Conservation (phyloP, 139 green algal genomes). For the Coccomyxa sp. region DNA sequence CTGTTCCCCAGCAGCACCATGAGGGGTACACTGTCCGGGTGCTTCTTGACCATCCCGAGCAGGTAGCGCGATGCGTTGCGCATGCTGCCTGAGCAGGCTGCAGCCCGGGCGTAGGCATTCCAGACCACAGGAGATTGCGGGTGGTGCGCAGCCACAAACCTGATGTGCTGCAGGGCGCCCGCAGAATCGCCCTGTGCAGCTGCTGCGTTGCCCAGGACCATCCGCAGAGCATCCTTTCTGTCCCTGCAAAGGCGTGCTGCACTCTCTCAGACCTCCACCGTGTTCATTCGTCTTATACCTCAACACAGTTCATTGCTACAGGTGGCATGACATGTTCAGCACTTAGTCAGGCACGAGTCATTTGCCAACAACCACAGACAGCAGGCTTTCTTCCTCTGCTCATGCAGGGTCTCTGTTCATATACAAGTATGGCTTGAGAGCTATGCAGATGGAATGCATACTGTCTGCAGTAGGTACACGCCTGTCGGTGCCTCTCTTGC, state of each 20-base stretch:
- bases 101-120: constrained; percentile 47
- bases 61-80: constrained; percentile 32
- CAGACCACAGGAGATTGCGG: constrained; percentile 42
- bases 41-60: constrained; percentile 15
- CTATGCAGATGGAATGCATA: constrained; percentile 2
- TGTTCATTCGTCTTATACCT: no score
- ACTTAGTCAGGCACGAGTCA: no score
- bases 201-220: constrained; percentile 26
- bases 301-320: no score
- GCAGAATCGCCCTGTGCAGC: constrained; percentile 11
- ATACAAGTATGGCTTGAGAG: no score
- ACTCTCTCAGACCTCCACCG: no score
- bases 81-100: constrained; percentile 14
- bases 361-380: no score
- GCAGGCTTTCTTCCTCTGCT: no score
- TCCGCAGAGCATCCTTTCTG: constrained; percentile 31
- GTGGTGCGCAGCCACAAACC: constrained; percentile 19
- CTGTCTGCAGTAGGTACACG: background rate
- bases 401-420: no score
- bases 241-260: constrained; percentile 12
- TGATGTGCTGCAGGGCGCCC: constrained; percentile 20
- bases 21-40: constrained; percentile 43
- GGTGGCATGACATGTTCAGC: no score
- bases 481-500: background rate
- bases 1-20: constrained; percentile 54